Evolutionary conservation across 352 stramenopile species (phyloP).

Genomic region (Pythium sp.): DNA sequence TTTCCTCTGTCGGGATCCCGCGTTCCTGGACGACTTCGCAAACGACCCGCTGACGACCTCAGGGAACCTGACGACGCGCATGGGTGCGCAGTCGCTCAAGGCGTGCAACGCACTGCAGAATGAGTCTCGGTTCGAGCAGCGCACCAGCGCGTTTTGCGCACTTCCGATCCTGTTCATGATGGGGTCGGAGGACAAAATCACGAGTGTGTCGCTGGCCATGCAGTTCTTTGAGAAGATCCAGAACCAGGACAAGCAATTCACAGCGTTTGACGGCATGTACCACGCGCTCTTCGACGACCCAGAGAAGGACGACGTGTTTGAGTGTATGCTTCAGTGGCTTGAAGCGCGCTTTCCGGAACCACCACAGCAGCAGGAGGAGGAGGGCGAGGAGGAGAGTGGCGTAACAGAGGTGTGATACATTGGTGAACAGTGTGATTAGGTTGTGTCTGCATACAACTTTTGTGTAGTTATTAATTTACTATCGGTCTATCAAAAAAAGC

Average conservation of each 20-base stretch:
- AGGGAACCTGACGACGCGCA: slow-evolving; percentile 34
- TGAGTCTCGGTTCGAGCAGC: slow-evolving; percentile 25
- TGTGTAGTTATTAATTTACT: neutral
- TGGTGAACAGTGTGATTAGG: neutral
- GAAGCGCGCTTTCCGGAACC: slow-evolving; percentile 26
- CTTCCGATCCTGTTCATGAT: slow-evolving; percentile 31
- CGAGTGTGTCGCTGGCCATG: slow-evolving; percentile 33
- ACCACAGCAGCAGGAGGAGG: neutral
- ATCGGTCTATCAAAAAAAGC: neutral
- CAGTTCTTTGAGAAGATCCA: slow-evolving; percentile 35
- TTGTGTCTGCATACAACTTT: neutral
- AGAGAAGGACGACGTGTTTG: slow-evolving; percentile 43
- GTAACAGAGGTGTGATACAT: neutral
- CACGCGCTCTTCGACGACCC: slow-evolving; percentile 63
- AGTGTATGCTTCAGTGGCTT: slow-evolving; percentile 41
- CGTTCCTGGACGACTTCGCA: slow-evolving; percentile 23
- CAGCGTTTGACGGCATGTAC: slow-evolving; percentile 45
- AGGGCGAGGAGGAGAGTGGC: neutral
- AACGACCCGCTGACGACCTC: slow-evolving; percentile 10
- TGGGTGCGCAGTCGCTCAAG: slow-evolving; percentile 29
- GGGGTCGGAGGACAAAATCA: slow-evolving; percentile 45
- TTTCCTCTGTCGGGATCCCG: slow-evolving; percentile 19
- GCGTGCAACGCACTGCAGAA: slow-evolving; percentile 33
- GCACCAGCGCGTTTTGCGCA: slow-evolving; percentile 24
- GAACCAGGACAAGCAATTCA: slow-evolving; percentile 53